Evolutionary conservation across 2,329 filamentous ascomycete genomes (phyloP), one percentile per base, ranked within the genome.

Genomic region (Stagonosporopsis vannaccii): DNA sequence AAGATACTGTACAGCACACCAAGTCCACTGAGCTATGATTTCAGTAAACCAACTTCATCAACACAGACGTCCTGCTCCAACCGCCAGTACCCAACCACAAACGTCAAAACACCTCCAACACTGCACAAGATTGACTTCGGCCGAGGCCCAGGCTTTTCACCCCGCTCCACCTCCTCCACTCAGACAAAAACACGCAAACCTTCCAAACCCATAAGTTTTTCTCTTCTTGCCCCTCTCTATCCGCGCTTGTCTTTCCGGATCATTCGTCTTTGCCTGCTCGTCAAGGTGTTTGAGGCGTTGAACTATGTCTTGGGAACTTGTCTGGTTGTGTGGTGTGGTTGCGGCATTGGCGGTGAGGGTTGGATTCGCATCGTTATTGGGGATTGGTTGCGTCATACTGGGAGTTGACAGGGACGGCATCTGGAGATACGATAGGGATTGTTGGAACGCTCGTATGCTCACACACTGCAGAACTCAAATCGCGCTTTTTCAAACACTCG

Each of bases 211-310:
- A 28, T 50, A 42, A 3, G 47, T 42, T n/a, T 22, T 41, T 30
- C 37, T 43, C 15, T 50, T 42, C 15, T 26, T 43, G 28, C 39
- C 39, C 13, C 41, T 19, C 4, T 50, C 47, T 11, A 42, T 42
- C 6, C 47, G 33, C 15, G 47, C 47, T 23, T 50, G 30, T 36
- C 39, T 35, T 11, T 36, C 28, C 9, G 47, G 37, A 11, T 36
- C 30, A 9, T 20, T 28, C 13, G 15, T 42, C n/a, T 36, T 50
- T 6, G 37, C 47, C 12, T 50, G 37, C 22, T 50, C 39, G 22
- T 42, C 47, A 12, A 50, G 47, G 2, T 36, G 15, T 36, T 43
- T 33, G 37, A 50, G 39, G 15, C n/a, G 37, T 13, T 50, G 47
- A 2, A 42, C 30, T 3, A 50, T 42, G 23, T 42, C 47, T 4